Evolutionary conservation across 495 filamentous ascomycete species (phyloP).

Genomic region (Cercophora scortea): DNA sequence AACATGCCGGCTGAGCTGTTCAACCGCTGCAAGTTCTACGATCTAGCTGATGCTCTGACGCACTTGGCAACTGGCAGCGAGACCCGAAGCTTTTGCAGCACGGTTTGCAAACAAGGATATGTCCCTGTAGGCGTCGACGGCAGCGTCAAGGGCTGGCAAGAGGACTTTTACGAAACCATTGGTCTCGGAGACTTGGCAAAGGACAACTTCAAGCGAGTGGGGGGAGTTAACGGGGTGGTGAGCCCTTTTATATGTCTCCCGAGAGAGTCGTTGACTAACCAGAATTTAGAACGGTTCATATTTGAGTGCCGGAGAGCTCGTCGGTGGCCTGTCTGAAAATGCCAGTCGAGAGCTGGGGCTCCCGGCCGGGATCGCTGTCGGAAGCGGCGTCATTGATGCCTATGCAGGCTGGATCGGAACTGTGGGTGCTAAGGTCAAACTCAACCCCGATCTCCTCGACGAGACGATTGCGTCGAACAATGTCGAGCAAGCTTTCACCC

Average conservation of each 20-base stretch:
- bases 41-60: conserved; percentile 86
- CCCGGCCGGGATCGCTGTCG: conserved; percentile 81
- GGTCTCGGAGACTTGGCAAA: conserved; percentile 73
- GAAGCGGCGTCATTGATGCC: conserved; percentile 94
- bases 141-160: conserved; percentile 97
- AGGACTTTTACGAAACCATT: conserved; percentile 79
- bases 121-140: conserved; percentile 94
- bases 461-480: conserved; percentile 60
- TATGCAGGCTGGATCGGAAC: conserved; percentile 98
- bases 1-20: conserved; percentile 93
- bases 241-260: conserved; percentile 36
- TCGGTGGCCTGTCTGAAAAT: conserved; percentile 75
- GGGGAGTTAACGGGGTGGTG: conserved; percentile 90
- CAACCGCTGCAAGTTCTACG: conserved; percentile 89
- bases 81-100: conserved; percentile 84
- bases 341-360: conserved; percentile 78
- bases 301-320: conserved; percentile 81
- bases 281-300: conserved; percentile 72
- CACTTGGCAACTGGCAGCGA: conserved; percentile 94
- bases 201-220: conserved; percentile 84
- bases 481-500: conserved; percentile 82
- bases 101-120: conserved; percentile 92
- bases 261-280: conserved; percentile 10
- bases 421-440: conserved; percentile 86
- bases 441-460: conserved; percentile 54